Evolutionary conservation across 1,284 basidiomycete species (phyloP).

Genomic region (Cryptococcus amylolentus): DNA sequence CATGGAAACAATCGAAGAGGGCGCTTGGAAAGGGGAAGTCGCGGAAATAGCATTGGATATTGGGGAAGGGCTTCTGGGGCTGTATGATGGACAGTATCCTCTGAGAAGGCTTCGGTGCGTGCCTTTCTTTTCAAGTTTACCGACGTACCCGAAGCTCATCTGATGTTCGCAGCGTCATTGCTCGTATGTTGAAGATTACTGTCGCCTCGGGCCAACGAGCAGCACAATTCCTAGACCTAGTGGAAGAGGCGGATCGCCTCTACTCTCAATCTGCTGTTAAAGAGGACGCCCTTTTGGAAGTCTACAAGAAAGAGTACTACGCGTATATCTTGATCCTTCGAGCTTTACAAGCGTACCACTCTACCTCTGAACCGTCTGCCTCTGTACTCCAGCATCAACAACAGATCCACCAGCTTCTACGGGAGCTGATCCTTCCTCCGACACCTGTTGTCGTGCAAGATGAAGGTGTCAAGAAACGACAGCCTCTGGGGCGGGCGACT

Average conservation of each 20-base stretch:
- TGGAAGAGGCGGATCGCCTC: constrained; percentile 1
- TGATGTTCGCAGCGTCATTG: constrained; percentile 9
- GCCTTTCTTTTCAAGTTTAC: neutral
- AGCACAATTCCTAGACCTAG: constrained; percentile 23
- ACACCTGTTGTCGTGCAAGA: constrained; percentile 1
- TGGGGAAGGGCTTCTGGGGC: constrained; percentile 20
- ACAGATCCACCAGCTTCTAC: constrained; percentile 22
- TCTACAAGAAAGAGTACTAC: constrained; percentile 26
- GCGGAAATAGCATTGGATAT: constrained; percentile 23
- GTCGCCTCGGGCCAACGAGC: constrained; percentile 16
- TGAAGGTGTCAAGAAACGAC: constrained; percentile 4
- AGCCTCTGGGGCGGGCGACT: constrained; percentile 19
- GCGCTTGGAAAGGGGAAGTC: constrained; percentile 23
- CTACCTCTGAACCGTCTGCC: constrained; percentile 13
- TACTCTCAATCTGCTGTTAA: constrained; percentile 6
- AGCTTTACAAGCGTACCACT: constrained; percentile 32
- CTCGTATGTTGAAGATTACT: constrained; percentile 15
- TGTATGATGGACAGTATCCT: constrained; percentile 35
- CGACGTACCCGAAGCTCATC: neutral
- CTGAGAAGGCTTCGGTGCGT: constrained; percentile 33
- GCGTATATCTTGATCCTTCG: constrained; percentile 19
- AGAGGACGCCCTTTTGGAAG: constrained; percentile 16
- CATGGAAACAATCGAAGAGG: constrained; percentile 21
- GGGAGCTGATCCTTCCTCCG: constrained; percentile 26
- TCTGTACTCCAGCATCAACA: constrained; percentile 14